Base-by-base conservation (phyloP, 2,329 filamentous ascomycete genomes). In the Sphaerostilbella broomeana region DNA sequence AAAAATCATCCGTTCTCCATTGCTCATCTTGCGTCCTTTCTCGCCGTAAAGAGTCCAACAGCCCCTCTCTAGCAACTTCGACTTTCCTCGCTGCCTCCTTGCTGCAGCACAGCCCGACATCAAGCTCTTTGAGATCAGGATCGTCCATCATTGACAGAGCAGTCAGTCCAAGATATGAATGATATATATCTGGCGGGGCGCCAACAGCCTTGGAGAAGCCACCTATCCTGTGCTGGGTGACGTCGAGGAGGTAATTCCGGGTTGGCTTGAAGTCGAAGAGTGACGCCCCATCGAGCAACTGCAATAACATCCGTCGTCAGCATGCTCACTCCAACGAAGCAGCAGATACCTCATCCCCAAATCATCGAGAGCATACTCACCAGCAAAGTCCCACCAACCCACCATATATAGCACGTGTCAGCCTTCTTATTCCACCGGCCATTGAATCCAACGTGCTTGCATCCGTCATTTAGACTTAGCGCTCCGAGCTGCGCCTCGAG, bases 361-460 rank as follows among this genome's bases (percentile, higher is more conserved):
- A 4, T 16, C 8, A 5, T 11, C 3, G 11, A 39, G 17, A 17
- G 13, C 6, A 22, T 6, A 35, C 61, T 45, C 54, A 72, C 67
- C 37, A 56, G 51, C 1, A 77, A 56, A 1, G 87, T 78, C 2
- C 78, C 87, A 4, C 74, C 73, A 1, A 86, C 86, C 92, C 92
- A 98, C 70, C 90, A 98, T 16, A 79, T 83, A 61, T 98, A 98
- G 64, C 92, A 98, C 1, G 92, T 97, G 62, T 98, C 92, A 8
- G 86, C 84, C 33, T 81, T 73, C 61, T 98, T 98, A 66, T 95
- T 95, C 57, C 78, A 80, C 35, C 92, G 79, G 18, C 92, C 92
- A 54, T 94, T 95, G 64, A 94, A 88, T 8, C 89, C 92, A 2
- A 86, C 73, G 53, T 73, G 75, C 8, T 65, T 61, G 15, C 47